Evolutionary conservation across 768 basidiomycete genomes (phyloP).

Genomic region (Piloderma croceum): DNA sequence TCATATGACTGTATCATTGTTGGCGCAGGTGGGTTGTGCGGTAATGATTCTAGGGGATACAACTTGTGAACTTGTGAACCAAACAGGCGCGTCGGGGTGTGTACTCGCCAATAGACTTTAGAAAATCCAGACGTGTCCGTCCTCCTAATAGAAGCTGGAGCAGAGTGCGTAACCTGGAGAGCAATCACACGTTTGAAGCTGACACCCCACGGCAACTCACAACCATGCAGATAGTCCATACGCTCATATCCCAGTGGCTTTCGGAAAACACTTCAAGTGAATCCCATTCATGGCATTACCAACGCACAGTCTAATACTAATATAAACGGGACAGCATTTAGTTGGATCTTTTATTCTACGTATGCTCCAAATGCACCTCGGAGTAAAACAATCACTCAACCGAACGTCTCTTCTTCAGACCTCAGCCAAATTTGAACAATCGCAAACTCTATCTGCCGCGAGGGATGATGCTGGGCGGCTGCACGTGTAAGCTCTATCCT

Average conservation of each 20-base stretch:
- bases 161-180: neutral
- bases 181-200: neutral
- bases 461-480: constrained; percentile 67
- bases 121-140: constrained; percentile 7
- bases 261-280: constrained; percentile 3
- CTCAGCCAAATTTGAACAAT: constrained; percentile 40
- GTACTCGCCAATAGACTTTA: constrained; percentile 10
- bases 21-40: constrained; percentile 8
- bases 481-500: no score
- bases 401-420: neutral
- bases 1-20: constrained; percentile 11
- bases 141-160: constrained; percentile 11
- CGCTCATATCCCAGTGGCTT: constrained; percentile 3
- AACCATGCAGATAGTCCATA: constrained; percentile 1
- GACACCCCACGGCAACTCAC: neutral
- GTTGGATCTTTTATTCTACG: constrained; percentile 5
- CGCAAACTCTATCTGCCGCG: constrained; percentile 50
- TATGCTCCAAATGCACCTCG: neutral
- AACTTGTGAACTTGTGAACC: neutral
- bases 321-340: constrained; percentile 1
- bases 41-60: no score
- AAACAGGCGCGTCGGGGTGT: constrained; percentile 13
- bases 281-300: neutral
- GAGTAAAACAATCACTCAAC: neutral
- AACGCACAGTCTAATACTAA: neutral